Conservation (phyloP, 495 filamentous ascomycete species). For the Aspergillus egyptiacus region DNA sequence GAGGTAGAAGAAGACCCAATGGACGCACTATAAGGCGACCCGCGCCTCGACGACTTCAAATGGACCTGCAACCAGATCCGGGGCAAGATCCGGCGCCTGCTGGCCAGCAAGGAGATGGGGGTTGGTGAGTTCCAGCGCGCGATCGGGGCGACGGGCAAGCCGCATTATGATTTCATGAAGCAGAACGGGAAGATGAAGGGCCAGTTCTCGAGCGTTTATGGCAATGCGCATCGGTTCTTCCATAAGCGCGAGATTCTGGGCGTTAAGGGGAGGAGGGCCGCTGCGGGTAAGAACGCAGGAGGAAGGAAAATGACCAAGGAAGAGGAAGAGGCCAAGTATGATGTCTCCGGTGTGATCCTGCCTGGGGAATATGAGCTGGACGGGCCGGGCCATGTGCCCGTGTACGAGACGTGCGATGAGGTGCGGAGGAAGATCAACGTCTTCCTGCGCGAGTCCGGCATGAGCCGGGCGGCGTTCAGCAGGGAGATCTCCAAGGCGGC, state of each 20-base stretch:
- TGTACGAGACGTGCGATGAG: constrained; percentile 15
- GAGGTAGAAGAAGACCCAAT: background rate
- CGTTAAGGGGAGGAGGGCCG: background rate
- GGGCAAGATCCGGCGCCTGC: constrained; percentile 8
- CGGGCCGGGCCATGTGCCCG: background rate
- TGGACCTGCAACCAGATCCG: constrained; percentile 13
- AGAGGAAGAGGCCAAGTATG: constrained; percentile 3
- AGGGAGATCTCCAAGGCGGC: constrained; percentile 10
- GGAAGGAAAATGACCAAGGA: background rate
- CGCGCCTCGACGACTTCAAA: background rate
- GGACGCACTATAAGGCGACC: no score
- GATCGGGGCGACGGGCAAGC: background rate
- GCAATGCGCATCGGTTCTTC: constrained; percentile 1
- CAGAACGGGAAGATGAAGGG: constrained; percentile 9
- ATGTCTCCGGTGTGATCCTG: constrained; percentile 8
- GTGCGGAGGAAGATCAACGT: constrained; percentile 16
- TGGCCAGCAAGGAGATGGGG: constrained; percentile 10
- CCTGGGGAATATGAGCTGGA: constrained; percentile 7
- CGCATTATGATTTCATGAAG: constrained; percentile 12
- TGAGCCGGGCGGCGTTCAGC: constrained; percentile 11
- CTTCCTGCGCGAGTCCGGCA: background rate
- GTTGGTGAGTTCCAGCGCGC: constrained; percentile 8
- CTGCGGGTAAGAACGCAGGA: background rate
- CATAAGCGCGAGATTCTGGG: background rate
- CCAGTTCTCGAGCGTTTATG: constrained; percentile 6